Evolutionary conservation across 2,329 filamentous ascomycete genomes (phyloP), one percentile per base, ranked within the genome.

Genomic region (Calonectria pseudoreteaudii): DNA sequence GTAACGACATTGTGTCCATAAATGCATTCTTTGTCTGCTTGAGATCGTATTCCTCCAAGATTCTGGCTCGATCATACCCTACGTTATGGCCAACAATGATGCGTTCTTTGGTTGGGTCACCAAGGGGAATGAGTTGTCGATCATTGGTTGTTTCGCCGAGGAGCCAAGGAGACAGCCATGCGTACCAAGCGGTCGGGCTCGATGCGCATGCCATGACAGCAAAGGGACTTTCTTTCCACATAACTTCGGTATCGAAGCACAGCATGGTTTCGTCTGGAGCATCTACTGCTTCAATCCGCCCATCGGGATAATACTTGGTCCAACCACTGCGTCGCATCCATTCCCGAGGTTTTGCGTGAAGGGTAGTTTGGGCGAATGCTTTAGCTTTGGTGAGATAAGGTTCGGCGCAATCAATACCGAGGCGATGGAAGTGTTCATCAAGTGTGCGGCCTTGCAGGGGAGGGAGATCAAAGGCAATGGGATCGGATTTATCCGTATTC

Each of bases 131-230:
- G 16, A 99, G 87, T 74, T 99, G 96, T 62, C 91, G 90, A 80
- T 95, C 90, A 38, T 92, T 92, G 44, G 94, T 87, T 1, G 94
- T 93, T 86, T 98, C 95, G 36, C 93, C 94, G 23, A 99, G 86
- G 44, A 99, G 86, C 96, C 96, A 99, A 0, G 97, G 97, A 16
- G 97, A 99, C 68, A 99, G 85, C 97, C 97, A 99, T 0, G 93
- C 95, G 86, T 99, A 99, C 97, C 97, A 99, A 36, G 95, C 93
- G 4, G 92, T 96, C 0, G 95, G 93, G 78, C 95, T 95, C 23
- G 93, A 94, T 18, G 97, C 97, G 82, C 96, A 98, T 28, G 97
- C 97, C 95, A 99, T 98, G 71, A 98, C 95, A 0, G 97, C 95
- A 84, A 95, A 99, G 0, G 94, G 93, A 77, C 93, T 96, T 82